phyloP scores from a whole-genome alignment of 306 rosid genomes.

The Glycine tomentella region DNA sequence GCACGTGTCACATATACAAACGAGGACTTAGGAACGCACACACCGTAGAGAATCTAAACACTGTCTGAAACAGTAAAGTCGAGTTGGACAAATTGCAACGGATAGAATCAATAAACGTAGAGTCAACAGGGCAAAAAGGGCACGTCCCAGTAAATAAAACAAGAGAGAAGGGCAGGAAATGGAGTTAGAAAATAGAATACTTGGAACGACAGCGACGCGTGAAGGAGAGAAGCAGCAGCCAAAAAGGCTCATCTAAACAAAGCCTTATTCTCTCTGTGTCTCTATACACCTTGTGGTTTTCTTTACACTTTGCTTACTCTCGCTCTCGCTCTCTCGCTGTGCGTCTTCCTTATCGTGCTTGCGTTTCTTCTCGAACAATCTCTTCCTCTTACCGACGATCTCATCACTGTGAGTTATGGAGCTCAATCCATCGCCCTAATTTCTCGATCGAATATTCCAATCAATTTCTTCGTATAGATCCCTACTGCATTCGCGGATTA shows the following conservation, averaged over 20 bases:
- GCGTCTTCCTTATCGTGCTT: too few species aligned
- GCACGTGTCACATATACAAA: background rate
- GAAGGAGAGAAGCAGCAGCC: conserved; percentile 55
- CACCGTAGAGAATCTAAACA: background rate
- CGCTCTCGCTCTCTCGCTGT: conserved; percentile 3
- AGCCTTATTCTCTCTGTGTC: conserved; percentile 51
- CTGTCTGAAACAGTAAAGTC: background rate
- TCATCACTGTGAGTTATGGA: conserved; percentile 71
- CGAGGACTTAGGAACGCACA: background rate
- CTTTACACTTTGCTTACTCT: conserved; percentile 44
- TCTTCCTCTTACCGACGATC: conserved; percentile 81
- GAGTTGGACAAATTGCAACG: background rate
- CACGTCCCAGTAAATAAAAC: conserved; percentile 38
- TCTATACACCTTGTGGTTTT: conserved; percentile 55
- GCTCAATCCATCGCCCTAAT: conserved; percentile 50
- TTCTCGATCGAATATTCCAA: conserved; percentile 17
- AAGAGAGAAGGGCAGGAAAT: conserved; percentile 48
- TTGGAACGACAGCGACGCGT: conserved; percentile 68
- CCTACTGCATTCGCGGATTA: conserved; percentile 48
- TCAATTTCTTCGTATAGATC: conserved; percentile 58
- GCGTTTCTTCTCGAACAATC: conserved; percentile 61
- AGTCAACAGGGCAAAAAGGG: conserved; percentile 6
- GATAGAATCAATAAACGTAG: background rate
- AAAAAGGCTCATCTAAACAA: conserved; percentile 67
- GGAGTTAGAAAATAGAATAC: conserved; percentile 34